Percentiles rank a stretch among this genome's conserved stretches.
Conservation (phyloP, 805 yeast species). For the Cyberlindnera meyerae region DNA sequence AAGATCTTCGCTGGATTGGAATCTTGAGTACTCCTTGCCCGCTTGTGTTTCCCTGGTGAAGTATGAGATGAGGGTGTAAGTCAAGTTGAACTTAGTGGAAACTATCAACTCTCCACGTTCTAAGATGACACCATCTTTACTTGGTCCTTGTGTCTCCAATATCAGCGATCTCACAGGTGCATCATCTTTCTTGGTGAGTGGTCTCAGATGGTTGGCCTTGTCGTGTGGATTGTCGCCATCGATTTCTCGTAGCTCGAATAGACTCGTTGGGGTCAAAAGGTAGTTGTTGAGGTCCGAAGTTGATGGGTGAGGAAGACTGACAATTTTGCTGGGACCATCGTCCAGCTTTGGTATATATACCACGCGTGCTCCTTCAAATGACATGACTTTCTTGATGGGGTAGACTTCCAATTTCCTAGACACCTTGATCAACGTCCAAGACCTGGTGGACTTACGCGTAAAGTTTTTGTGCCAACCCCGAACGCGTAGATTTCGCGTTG, state of each 20-base stretch:
- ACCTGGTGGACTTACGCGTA: not conserved
- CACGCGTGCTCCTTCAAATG: slow-evolving; percentile 10
- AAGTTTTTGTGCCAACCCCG: too few species aligned
- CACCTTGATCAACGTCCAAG: too few species aligned
- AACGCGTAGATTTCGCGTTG: too few species aligned
- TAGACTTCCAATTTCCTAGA: too few species aligned
- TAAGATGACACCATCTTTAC: slow-evolving; percentile 32
- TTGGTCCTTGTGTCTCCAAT: slow-evolving; percentile 12
- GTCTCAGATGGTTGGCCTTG: slow-evolving; percentile 24
- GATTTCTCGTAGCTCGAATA: slow-evolving; percentile 38
- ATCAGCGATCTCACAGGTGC: slow-evolving; percentile 38
- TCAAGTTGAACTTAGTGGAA: slow-evolving; percentile 36
- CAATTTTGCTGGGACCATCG: slow-evolving; percentile 4
- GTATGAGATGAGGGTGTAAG: slow-evolving; percentile 35
- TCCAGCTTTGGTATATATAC: slow-evolving; percentile 11
- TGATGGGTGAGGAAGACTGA: slow-evolving; percentile 20
- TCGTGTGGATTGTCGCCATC: slow-evolving; percentile 35
- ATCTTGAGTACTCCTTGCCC: slow-evolving; percentile 28
- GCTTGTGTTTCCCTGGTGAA: slow-evolving; percentile 27
- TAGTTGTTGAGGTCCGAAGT: slow-evolving; percentile 10
- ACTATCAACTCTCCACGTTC: slow-evolving; percentile 38
- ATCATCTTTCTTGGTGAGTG: slow-evolving; percentile 25
- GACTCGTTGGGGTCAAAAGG: slow-evolving; percentile 13
- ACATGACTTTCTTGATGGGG: slow-evolving; percentile 4
- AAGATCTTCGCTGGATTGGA: slow-evolving; percentile 39